These are phyloP conservation scores for Puccinia coronata DNA, from an alignment of 1,284 basidiomycete species.

Conservation along the genomic window DNA sequence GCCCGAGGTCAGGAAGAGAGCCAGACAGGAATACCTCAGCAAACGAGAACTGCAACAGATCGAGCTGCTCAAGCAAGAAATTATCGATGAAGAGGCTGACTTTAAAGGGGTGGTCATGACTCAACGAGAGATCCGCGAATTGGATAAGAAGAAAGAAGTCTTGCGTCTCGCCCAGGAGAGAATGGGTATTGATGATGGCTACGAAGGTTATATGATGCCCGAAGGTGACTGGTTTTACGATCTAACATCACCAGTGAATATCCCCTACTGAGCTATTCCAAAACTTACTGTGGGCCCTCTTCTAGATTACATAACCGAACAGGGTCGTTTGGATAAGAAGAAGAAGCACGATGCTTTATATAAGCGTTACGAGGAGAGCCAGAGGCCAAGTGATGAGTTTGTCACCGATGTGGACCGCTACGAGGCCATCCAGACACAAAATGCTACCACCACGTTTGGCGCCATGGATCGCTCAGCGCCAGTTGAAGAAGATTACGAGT, in stretches of 20 bases:
- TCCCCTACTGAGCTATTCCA: conserved; percentile 32
- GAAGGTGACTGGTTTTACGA: conserved; percentile 61
- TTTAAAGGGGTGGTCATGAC: conserved; percentile 86
- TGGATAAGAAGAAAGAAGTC: conserved; percentile 90
- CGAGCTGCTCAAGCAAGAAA: conserved; percentile 87
- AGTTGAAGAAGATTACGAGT: conserved; percentile 82
- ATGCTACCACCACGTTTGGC: conserved; percentile 83
- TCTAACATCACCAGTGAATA: background rate
- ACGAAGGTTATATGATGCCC: conserved; percentile 88
- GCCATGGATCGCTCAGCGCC: conserved; percentile 83
- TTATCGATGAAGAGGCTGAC: conserved; percentile 83
- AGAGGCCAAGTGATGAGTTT: conserved; percentile 76
- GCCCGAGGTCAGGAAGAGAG: conserved; percentile 77
- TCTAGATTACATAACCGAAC: conserved; percentile 89
- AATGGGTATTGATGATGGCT: conserved; percentile 87
- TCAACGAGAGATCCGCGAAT: conserved; percentile 75
- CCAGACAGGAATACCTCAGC: conserved; percentile 88
- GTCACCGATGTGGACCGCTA: conserved; percentile 89
- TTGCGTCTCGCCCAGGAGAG: conserved; percentile 89
- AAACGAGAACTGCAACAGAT: conserved; percentile 96
- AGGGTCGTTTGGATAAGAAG: conserved; percentile 97
- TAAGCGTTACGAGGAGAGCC: conserved; percentile 86
- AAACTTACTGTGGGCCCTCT: conserved; percentile 34
- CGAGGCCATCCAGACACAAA: conserved; percentile 84
- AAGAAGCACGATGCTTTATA: conserved; percentile 92